Conservation (phyloP, 129 eudicot genomes). For the Calendula officinalis region DNA sequence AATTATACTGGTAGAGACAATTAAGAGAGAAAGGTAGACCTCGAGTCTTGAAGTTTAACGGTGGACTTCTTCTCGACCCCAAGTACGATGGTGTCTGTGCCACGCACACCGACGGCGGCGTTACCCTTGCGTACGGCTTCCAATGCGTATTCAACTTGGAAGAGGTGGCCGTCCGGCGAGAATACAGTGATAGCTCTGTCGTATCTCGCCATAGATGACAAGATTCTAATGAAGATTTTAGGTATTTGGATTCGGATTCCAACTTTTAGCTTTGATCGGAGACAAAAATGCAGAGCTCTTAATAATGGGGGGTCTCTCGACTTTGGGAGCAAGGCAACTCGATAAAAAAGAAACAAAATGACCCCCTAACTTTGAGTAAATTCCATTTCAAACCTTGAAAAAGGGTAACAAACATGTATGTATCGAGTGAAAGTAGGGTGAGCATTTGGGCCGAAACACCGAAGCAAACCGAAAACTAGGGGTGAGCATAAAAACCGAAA, state of each 20-base stretch:
- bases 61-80: constrained; percentile 70
- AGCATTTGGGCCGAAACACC: too few relatives aligned
- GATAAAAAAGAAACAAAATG: not conserved
- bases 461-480: too few relatives aligned
- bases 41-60: constrained; percentile 66
- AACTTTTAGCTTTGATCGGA: constrained; percentile 2
- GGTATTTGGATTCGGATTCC: not conserved
- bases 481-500: too few relatives aligned
- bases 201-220: constrained; percentile 41
- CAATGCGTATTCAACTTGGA: constrained; percentile 68
- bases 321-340: constrained; percentile 35
- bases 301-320: constrained; percentile 12
- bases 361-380: not conserved
- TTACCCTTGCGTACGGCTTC: constrained; percentile 78
- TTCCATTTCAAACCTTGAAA: not conserved
- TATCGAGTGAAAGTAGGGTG: too few relatives aligned
- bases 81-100: constrained; percentile 56
- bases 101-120: constrained; percentile 79
- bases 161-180: constrained; percentile 75
- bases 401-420: too few relatives aligned
- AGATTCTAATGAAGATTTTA: not conserved
- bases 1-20: too few relatives aligned
- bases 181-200: constrained; percentile 69
- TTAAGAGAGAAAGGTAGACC: constrained; percentile 22
- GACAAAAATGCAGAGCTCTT: constrained; percentile 4